Evolutionary conservation across 768 basidiomycete species (phyloP).

Genomic region (Cystofilobasidium capitatum): DNA sequence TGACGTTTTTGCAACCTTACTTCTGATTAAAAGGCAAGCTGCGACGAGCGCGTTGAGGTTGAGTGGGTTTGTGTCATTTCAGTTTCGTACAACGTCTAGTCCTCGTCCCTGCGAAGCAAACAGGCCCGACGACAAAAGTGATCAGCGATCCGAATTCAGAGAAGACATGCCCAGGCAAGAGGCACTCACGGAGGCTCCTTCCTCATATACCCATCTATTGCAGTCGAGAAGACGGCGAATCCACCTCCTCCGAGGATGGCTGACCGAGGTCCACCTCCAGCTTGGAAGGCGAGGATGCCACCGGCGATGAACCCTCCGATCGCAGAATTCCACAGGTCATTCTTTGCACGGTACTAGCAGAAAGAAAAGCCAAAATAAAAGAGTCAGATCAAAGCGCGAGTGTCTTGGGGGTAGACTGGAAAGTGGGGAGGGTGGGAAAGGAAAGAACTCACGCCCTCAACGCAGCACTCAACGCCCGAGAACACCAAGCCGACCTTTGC

Average conservation of each 20-base stretch:
- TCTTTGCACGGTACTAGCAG: conserved; percentile 80
- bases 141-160: not conserved
- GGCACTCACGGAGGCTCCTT: conserved; percentile 27
- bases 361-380: not conserved
- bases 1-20: not conserved
- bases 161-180: not conserved
- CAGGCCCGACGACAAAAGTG: not conserved
- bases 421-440: not conserved
- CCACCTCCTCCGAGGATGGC: conserved; percentile 79
- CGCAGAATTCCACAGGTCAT: conserved; percentile 86
- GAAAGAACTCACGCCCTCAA: conserved; percentile 67
- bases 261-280: conserved; percentile 62
- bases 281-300: conserved; percentile 73
- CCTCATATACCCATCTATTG: conserved; percentile 55
- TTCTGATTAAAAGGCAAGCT: not conserved
- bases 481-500: conserved; percentile 89
- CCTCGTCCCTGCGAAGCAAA: conserved; percentile 1
- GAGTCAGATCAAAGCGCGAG: not conserved
- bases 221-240: conserved; percentile 87
- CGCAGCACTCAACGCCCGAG: conserved; percentile 89
- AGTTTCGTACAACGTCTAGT: not conserved
- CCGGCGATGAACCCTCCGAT: conserved; percentile 81
- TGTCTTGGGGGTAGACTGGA: not conserved
- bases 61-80: not conserved
- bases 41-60: not conserved